Conservation (phyloP, 2,329 filamentous ascomycete genomes). For the Westerdykella ornata region DNA sequence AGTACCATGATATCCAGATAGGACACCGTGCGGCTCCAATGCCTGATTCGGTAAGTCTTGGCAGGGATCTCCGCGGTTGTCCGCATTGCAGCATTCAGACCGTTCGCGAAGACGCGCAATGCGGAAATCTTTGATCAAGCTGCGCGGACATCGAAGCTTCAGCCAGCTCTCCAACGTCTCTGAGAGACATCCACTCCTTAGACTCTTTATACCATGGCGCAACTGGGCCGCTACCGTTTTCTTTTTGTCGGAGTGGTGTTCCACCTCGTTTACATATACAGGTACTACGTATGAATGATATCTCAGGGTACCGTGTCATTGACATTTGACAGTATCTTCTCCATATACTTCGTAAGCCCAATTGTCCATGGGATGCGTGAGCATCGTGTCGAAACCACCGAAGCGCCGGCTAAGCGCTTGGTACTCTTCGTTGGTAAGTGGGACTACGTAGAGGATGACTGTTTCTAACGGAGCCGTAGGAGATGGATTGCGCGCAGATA, state of each 20-base stretch:
- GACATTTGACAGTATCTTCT: slow-evolving; percentile 67
- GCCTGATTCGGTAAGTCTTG: slow-evolving; percentile 3
- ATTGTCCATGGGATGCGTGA: slow-evolving; percentile 93
- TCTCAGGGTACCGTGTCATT: not conserved
- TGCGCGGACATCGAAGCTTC: slow-evolving; percentile 17
- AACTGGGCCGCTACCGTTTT: slow-evolving; percentile 69
- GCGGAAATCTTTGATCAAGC: slow-evolving; percentile 18
- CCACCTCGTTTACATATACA: slow-evolving; percentile 82
- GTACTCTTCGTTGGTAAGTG: slow-evolving; percentile 80
- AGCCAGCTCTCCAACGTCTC: slow-evolving; percentile 15
- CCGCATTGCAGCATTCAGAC: slow-evolving; percentile 8
- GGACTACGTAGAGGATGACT: not conserved
- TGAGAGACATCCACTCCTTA: slow-evolving; percentile 22
- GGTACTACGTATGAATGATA: slow-evolving; percentile 4
- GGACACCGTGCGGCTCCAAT: not conserved
- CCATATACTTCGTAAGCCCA: slow-evolving; percentile 97
- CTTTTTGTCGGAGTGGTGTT: slow-evolving; percentile 84
- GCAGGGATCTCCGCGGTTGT: slow-evolving; percentile 6
- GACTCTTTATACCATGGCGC: slow-evolving; percentile 39
- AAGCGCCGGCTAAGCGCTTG: slow-evolving; percentile 79
- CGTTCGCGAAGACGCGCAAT: slow-evolving; percentile 1
- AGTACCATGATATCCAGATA: too few relatives aligned
- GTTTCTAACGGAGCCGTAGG: slow-evolving; percentile 41
- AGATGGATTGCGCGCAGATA: slow-evolving; percentile 92
- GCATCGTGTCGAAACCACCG: slow-evolving; percentile 62